phyloP scores from a whole-genome alignment of 2,329 filamentous ascomycete genomes.

The Epichloe glyceriae region DNA sequence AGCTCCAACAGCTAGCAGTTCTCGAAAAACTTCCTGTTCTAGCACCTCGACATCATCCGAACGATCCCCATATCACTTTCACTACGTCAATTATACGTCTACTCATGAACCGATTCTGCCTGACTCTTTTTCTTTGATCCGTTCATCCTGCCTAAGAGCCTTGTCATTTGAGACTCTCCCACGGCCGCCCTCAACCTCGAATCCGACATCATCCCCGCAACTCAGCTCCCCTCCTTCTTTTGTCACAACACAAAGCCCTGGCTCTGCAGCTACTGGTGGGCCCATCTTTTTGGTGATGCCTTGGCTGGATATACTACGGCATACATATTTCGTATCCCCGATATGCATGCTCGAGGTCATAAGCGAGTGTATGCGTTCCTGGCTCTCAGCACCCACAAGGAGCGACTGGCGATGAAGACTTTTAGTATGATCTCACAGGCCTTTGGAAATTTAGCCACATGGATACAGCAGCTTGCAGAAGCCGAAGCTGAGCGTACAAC shows the following conservation, averaged over 20 bases:
- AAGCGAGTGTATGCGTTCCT: constrained; percentile 58
- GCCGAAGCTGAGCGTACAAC: constrained; percentile 44
- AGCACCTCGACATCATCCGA: constrained; percentile 38
- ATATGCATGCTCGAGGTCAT: constrained; percentile 53
- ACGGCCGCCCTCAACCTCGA: constrained; percentile 34
- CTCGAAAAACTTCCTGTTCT: constrained; percentile 36
- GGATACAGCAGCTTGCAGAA: constrained; percentile 54
- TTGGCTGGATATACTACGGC: constrained; percentile 54
- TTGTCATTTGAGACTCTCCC: constrained; percentile 55
- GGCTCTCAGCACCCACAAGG: constrained; percentile 51
- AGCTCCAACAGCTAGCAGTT: constrained; percentile 29
- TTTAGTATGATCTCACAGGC: constrained; percentile 49
- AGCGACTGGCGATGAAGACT: constrained; percentile 51
- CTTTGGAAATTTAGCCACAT: constrained; percentile 50
- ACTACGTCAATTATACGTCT: constrained; percentile 56
- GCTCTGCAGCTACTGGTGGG: constrained; percentile 45
- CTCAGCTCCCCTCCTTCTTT: constrained; percentile 32
- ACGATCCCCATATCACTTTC: constrained; percentile 38
- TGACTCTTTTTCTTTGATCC: constrained; percentile 52
- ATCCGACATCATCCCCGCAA: constrained; percentile 23
- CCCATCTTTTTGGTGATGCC: constrained; percentile 58
- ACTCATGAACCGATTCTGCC: constrained; percentile 50
- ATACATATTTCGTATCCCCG: constrained; percentile 57
- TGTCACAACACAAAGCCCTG: constrained; percentile 40
- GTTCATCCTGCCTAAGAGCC: constrained; percentile 52